Conservation (phyloP, 1,284 basidiomycete species). For the Austroboletus niveus region DNA sequence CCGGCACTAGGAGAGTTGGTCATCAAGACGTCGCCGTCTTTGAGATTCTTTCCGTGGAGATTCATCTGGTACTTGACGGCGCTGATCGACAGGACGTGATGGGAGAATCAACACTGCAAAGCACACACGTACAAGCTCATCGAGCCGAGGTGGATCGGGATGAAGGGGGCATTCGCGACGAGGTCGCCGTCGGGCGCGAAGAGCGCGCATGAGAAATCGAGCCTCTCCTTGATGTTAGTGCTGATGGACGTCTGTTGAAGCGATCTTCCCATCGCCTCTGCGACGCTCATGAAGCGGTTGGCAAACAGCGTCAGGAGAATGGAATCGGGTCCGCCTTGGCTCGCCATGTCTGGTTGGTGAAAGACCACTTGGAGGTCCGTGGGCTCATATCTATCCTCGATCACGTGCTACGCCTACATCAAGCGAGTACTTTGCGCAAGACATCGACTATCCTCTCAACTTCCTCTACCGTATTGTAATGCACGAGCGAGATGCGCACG, state of each 20-base stretch:
- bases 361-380: not conserved
- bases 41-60: constrained; percentile 60
- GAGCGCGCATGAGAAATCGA: constrained; percentile 88
- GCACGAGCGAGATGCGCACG: constrained; percentile 75
- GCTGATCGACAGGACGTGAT: constrained; percentile 37
- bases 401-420: constrained; percentile 8
- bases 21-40: constrained; percentile 89
- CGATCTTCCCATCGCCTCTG: constrained; percentile 90
- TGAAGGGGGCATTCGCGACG: constrained; percentile 89
- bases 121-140: constrained; percentile 73
- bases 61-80: constrained; percentile 91
- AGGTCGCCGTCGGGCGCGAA: constrained; percentile 90
- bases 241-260: constrained; percentile 89
- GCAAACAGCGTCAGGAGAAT: constrained; percentile 88
- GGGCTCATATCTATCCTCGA: not conserved
- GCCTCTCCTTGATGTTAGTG: constrained; percentile 87
- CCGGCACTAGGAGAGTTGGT: constrained; percentile 88
- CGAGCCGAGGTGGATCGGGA: constrained; percentile 76
- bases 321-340: constrained; percentile 59
- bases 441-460: constrained; percentile 56
- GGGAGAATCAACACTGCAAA: too few relatives aligned
- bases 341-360: constrained; percentile 14
- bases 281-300: constrained; percentile 90
- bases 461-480: constrained; percentile 76
- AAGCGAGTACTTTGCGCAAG: constrained; percentile 45